A percentile compares a stretch with the other conserved stretches of the same genome.
Evolutionary conservation across 2,329 filamentous ascomycete species (phyloP).

Genomic region (Ophiostoma sp.): DNA sequence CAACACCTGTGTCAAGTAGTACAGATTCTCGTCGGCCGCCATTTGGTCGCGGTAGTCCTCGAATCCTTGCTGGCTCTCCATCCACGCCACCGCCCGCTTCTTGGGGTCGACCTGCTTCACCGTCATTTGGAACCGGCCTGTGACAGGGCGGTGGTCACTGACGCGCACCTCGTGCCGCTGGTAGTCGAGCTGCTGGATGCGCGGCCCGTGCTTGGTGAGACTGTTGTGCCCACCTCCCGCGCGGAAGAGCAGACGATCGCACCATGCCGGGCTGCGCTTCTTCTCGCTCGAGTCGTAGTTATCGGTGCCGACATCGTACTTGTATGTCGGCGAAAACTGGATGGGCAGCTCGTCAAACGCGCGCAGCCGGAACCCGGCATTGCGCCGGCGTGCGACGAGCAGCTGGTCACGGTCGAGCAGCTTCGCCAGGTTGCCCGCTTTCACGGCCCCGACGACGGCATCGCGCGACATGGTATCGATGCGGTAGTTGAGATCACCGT

Average conservation of each 20-base stretch:
- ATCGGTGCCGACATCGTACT: conserved; percentile 94
- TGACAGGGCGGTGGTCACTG: conserved; percentile 91
- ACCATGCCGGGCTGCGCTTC: conserved; percentile 91
- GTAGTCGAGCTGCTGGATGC: conserved; percentile 85
- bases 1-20: conserved; percentile 48
- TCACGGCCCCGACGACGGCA: conserved; percentile 80
- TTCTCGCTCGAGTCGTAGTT: conserved; percentile 94
- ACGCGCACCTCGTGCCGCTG: conserved; percentile 80
- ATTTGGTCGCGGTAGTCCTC: conserved; percentile 64
- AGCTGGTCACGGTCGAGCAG: conserved; percentile 91
- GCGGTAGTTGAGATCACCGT: conserved; percentile 95
- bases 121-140: conserved; percentile 72
- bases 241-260: conserved; percentile 84
- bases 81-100: conserved; percentile 61
- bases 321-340: conserved; percentile 92
- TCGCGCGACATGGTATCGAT: conserved; percentile 96
- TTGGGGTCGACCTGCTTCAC: conserved; percentile 74
- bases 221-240: conserved; percentile 39
- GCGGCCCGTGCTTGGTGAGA: conserved; percentile 42
- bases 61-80: conserved; percentile 69
- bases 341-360: conserved; percentile 90
- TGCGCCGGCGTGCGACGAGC: conserved; percentile 79
- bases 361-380: conserved; percentile 81
- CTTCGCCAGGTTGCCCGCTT: conserved; percentile 73
- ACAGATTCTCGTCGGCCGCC: conserved; percentile 60